These are phyloP conservation scores for Raffaelea albimanens DNA, from an alignment of 2,329 filamentous ascomycete genomes.

Conservation along the genomic window DNA sequence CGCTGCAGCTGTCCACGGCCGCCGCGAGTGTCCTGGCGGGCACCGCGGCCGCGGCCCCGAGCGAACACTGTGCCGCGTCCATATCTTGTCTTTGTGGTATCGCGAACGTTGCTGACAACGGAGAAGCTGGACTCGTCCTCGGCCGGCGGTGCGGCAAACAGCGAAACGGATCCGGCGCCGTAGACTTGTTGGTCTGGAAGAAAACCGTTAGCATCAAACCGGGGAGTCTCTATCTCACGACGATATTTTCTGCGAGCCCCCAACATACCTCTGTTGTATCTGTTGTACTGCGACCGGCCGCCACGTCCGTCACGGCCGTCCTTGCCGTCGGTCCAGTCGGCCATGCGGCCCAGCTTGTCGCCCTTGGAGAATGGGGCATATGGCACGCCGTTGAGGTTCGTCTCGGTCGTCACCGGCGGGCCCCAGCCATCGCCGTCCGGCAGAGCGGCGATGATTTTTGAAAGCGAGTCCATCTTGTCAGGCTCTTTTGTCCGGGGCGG, in stretches of 20 bases:
- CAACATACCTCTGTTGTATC: constrained; percentile 76
- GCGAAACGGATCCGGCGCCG: constrained; percentile 73
- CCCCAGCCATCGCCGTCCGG: constrained; percentile 80
- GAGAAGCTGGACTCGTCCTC: constrained; percentile 98
- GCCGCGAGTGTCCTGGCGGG: constrained; percentile 51
- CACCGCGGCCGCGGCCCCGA: constrained; percentile 68
- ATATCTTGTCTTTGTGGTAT: constrained; percentile 77
- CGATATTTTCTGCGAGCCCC: not conserved
- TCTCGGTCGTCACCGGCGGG: constrained; percentile 71
- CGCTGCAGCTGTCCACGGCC: constrained; percentile 58
- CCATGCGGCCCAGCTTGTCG: constrained; percentile 98
- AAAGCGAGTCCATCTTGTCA: constrained; percentile 23
- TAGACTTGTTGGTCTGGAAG: constrained; percentile 86
- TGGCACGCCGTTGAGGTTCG: constrained; percentile 85
- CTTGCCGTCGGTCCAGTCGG: constrained; percentile 96
- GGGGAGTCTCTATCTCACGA: too few species aligned
- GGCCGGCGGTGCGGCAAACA: constrained; percentile 83
- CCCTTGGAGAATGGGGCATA: constrained; percentile 98
- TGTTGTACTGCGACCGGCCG: constrained; percentile 80
- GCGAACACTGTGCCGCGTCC: constrained; percentile 86
- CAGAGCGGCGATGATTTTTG: constrained; percentile 59
- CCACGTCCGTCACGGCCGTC: constrained; percentile 62
- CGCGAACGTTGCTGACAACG: constrained; percentile 89
- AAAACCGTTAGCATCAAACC: not conserved
- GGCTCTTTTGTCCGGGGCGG: too few species aligned